Conservation (phyloP, 73 alveolate species). For the Tetrahymena elliotti region DNA sequence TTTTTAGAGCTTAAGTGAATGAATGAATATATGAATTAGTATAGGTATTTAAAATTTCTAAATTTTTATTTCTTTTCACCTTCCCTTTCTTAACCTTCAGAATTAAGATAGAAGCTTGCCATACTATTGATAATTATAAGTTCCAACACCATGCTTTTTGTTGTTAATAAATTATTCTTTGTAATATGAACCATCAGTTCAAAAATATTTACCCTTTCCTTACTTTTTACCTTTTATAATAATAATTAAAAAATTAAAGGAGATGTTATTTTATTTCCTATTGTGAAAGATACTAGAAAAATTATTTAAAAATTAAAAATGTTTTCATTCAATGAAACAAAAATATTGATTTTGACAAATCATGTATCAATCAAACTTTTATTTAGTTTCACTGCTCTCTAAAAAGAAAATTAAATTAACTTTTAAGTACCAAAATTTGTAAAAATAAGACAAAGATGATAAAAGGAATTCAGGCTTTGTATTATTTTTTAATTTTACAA, state of each 20-base stretch:
- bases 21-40: not conserved
- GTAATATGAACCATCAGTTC: slow-evolving; percentile 38
- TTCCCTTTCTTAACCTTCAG: slow-evolving; percentile 31
- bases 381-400: too few species aligned
- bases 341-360: not conserved
- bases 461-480: too few species aligned
- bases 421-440: too few species aligned
- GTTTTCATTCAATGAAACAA: not conserved
- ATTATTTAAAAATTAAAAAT: too few species aligned
- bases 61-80: not conserved
- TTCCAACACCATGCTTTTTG: slow-evolving; percentile 23
- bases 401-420: too few species aligned
- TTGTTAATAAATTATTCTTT: slow-evolving; percentile 24
- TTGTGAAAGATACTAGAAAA: not conserved
- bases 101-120: slow-evolving; percentile 59
- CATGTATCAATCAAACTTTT: not conserved
- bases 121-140: slow-evolving; percentile 45
- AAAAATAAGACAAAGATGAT: too few species aligned
- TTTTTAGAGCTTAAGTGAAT: not conserved
- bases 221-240: slow-evolving; percentile 8
- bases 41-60: not conserved
- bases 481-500: too few species aligned
- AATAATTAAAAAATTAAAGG: not conserved
- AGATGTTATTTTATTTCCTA: not conserved
- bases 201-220: slow-evolving; percentile 18